Base-by-base conservation (phyloP, 2,329 filamentous ascomycete species). In the Chlorencoelia australis region DNA sequence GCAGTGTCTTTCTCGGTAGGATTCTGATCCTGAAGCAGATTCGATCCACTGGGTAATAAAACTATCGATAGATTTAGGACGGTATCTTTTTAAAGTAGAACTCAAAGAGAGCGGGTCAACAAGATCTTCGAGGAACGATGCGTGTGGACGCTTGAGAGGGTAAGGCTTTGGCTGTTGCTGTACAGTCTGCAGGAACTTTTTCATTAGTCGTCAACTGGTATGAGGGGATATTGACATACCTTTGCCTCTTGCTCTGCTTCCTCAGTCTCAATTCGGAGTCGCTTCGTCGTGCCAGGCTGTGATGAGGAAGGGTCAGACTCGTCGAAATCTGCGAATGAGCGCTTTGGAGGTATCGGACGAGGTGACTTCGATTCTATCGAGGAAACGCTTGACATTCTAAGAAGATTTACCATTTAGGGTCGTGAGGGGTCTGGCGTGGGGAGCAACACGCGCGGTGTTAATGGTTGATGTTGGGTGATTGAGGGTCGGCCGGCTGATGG, bases 1-100 rank as follows among this genome's bases (percentile, higher is more conserved):
- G 34, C 44, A 53, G 42, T n/a, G n/a, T 42, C 40, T 49, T 33
- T 52, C 44, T 50, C 45, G 42, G 39, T 50, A 48, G 22, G 48
- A 49, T 37, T 42, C 32, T 39, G 17, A 46, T 41, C 22, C 40
- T 33, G 30, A 41, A 46, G 26, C 26, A 42, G 35, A 46, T 37
- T 47, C 36, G 30, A 47, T 37, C 49, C 36, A 54, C 34, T 38
- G 46, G 44, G 35, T 49, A 41, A 49, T 37, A 41, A 42, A 47
- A 40, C 42, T 41, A 40, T 49, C 24, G 19, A 43, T 40, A 46
- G 45, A 48, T 37, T 47, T 40, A 40, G 39, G 40, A 40, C 39
- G 31, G 31, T 46, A 41, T 46, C 41, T 44, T 42, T 41, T 43
- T 30, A 21, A 32, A 43, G 43, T 25, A 41, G 39, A 32, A 45